Evolutionary conservation across 2,329 filamentous ascomycete species (phyloP).

Genomic region (Teratosphaeria pseudoeucalypti): DNA sequence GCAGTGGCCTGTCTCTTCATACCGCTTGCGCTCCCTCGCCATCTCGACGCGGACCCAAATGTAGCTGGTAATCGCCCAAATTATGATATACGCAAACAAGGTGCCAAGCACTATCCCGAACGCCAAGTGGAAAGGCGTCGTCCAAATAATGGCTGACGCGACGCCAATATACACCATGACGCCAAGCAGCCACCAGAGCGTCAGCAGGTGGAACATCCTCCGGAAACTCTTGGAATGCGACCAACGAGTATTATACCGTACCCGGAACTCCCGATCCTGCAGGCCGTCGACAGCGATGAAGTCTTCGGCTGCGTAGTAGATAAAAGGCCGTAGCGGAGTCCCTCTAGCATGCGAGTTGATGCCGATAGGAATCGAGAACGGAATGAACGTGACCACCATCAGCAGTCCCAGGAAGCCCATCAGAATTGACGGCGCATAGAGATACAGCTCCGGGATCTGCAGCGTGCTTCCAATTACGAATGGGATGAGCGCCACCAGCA

Average conservation of each 20-base stretch:
- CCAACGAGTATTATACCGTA: constrained; percentile 24
- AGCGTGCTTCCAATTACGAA: constrained; percentile 19
- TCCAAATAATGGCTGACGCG: constrained; percentile 24
- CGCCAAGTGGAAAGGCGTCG: constrained; percentile 19
- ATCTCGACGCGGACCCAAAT: constrained; percentile 20
- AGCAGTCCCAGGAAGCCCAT: constrained; percentile 21
- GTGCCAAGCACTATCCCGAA: constrained; percentile 21
- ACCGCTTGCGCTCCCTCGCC: constrained; percentile 18
- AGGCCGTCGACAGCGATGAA: constrained; percentile 24
- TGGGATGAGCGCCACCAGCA: constrained; percentile 21
- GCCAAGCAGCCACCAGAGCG: constrained; percentile 21
- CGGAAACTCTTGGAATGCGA: constrained; percentile 20
- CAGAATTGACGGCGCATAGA: constrained; percentile 22
- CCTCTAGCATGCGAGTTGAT: constrained; percentile 24
- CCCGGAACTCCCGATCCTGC: constrained; percentile 23
- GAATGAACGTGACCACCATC: constrained; percentile 20
- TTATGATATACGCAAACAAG: constrained; percentile 19
- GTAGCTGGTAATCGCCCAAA: constrained; percentile 15
- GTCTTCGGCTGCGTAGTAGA: constrained; percentile 25
- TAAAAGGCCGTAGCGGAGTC: constrained; percentile 19
- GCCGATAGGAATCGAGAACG: constrained; percentile 22
- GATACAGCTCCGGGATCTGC: constrained; percentile 20
- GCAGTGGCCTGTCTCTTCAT: constrained; percentile 10
- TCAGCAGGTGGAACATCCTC: constrained; percentile 20
- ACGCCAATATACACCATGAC: constrained; percentile 19